Evolutionary conservation across 1,139 yeast genomes (phyloP).

Genomic region (Zygosaccharomyces pseudobailii): DNA sequence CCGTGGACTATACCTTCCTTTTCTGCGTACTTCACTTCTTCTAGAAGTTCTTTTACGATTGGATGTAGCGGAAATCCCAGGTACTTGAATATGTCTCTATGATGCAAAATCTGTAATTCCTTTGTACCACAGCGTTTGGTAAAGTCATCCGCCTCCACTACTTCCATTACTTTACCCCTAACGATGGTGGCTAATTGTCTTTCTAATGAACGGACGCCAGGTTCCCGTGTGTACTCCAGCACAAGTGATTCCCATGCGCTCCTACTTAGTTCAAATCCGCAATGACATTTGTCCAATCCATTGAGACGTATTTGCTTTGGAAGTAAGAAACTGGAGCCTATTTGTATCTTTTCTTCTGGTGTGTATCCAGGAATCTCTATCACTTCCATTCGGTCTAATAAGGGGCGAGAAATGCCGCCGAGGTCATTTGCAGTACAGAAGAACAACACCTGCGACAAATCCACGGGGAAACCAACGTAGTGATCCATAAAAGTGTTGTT

Average conservation of each 20-base stretch:
- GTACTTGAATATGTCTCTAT: slow-evolving; percentile 45
- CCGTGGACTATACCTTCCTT: slow-evolving; percentile 84
- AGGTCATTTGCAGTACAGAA: slow-evolving; percentile 90
- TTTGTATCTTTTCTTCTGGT: slow-evolving; percentile 69
- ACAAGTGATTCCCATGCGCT: slow-evolving; percentile 60
- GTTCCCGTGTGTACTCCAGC: slow-evolving; percentile 72
- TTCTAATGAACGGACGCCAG: slow-evolving; percentile 82
- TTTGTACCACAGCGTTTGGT: not conserved
- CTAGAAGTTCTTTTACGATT: slow-evolving; percentile 31
- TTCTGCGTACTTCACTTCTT: slow-evolving; percentile 35
- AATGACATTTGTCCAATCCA: slow-evolving; percentile 47
- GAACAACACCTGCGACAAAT: slow-evolving; percentile 76
- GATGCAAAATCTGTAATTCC: slow-evolving; percentile 39
- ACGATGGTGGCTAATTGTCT: slow-evolving; percentile 69
- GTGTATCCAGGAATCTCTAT: slow-evolving; percentile 80
- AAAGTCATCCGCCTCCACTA: slow-evolving; percentile 40
- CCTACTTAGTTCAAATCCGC: slow-evolving; percentile 39
- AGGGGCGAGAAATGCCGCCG: slow-evolving; percentile 68
- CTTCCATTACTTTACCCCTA: slow-evolving; percentile 78
- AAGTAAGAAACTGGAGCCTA: slow-evolving; percentile 63
- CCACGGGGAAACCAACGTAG: slow-evolving; percentile 83
- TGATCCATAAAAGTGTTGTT: slow-evolving; percentile 76
- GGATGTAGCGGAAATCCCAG: slow-evolving; percentile 46
- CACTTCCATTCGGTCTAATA: slow-evolving; percentile 82
- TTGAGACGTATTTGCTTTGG: slow-evolving; percentile 76